Evolutionary conservation across 805 yeast genomes (phyloP), one percentile per base, ranked within the genome.

Genomic region (Zygoascus tannicola): DNA sequence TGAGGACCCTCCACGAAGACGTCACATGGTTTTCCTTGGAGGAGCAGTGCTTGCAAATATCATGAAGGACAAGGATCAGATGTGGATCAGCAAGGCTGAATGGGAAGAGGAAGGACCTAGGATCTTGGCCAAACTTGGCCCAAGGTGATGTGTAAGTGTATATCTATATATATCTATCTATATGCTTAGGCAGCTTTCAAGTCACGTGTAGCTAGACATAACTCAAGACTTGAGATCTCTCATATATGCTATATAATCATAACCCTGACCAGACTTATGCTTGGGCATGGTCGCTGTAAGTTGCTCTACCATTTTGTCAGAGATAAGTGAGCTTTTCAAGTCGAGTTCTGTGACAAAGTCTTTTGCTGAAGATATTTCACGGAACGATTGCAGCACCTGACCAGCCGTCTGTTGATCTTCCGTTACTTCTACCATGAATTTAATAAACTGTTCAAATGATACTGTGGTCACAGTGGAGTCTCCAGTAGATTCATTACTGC

Each of bases 1-100:
- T 57, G 97, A 92, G 65, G 97, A 92, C 64, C 97, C 98, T 35
- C 98, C 98, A 54, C 79, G 97, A 71, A 86, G 98, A 73, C 83
- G 88, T 63, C 96, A 92, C 65, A 90, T 92, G 97, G 98, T 92
- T 30, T 92, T 92, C 66, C 80, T 90, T 53, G 98, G 98, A 55
- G 98, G 98, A 56, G 97, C 97, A 3, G 97, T 92, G 18, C 73
- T 92, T 60, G 97, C 98, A 28, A 86, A 84, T 60, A 90, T 92
- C 55, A 92, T 92, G 97, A 94, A 94, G 38, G 96, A 88, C 63
- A 92, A 90, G 65, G 97, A 88, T 53, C 97, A 88, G 59, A 85
- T 92, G 95, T 92, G 98, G 98, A 77, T 92, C 54, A 72, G 85
- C 43, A 88, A 84, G 62, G 86, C 83, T 62, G 98, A 92, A 67